phyloP scores from a whole-genome alignment of 2,329 filamentous ascomycete genomes.

The Magnaporthiopsis rhizophila region DNA sequence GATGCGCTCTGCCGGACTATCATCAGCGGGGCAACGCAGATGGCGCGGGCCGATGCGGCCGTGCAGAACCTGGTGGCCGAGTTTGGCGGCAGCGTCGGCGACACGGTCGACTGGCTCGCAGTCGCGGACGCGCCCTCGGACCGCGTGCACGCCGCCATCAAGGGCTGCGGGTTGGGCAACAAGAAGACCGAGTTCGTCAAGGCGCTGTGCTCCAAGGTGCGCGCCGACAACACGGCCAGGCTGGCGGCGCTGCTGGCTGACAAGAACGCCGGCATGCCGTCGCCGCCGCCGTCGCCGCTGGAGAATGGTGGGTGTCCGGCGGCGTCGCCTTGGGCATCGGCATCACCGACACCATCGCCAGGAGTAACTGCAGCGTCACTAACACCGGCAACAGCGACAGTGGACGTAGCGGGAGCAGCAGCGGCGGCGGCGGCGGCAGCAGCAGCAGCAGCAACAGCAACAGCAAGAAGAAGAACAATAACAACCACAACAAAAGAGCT shows the following conservation, averaged over 20 bases:
- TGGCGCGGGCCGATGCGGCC: conserved; percentile 46
- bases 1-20: conserved; percentile 45
- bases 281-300: not conserved
- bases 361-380: not conserved
- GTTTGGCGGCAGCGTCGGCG: conserved; percentile 31
- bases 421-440: conserved; percentile 22
- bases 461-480: not conserved
- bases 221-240: not conserved
- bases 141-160: conserved; percentile 52
- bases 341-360: conserved; percentile 38
- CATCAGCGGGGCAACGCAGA: conserved; percentile 38
- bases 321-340: not conserved
- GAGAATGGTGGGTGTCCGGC: not conserved
- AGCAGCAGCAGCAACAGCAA: not conserved
- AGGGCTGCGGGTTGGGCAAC: conserved; percentile 60
- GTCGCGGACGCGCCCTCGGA: conserved; percentile 31
- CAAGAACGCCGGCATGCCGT: not conserved
- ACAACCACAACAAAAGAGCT: not conserved
- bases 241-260: not conserved
- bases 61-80: conserved; percentile 36
- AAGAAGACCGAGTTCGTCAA: conserved; percentile 70
- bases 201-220: conserved; percentile 10
- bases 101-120: conserved; percentile 32
- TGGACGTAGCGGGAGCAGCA: conserved; percentile 35
- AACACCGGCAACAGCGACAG: conserved; percentile 11